Evolutionary conservation across 2,329 filamentous ascomycete genomes (phyloP).

Genomic region (Paracorniculantispora psalliotae): DNA sequence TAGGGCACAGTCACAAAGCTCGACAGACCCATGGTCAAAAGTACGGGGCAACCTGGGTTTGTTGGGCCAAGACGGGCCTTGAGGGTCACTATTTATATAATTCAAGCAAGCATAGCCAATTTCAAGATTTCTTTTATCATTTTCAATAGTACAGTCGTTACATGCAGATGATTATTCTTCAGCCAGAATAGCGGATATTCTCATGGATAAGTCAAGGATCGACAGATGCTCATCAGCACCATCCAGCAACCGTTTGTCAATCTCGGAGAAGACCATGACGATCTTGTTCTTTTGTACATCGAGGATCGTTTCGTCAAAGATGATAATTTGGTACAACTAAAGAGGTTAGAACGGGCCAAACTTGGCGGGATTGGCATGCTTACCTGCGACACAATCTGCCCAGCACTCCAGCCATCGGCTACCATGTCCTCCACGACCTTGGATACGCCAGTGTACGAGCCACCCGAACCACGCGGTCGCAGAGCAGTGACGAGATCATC

Average conservation of each 20-base stretch:
- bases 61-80: constrained; percentile 33
- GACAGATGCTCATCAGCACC: constrained; percentile 93
- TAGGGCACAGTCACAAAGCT: constrained; percentile 20
- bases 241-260: constrained; percentile 91
- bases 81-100: constrained; percentile 11
- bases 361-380: constrained; percentile 18
- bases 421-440: constrained; percentile 84
- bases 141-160: not conserved
- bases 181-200: constrained; percentile 69
- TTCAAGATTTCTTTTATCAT: not conserved
- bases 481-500: constrained; percentile 67
- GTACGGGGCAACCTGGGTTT: constrained; percentile 52
- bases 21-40: constrained; percentile 44
- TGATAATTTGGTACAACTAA: constrained; percentile 74
- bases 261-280: constrained; percentile 82
- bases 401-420: constrained; percentile 94
- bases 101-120: constrained; percentile 4
- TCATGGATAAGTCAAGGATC: constrained; percentile 77
- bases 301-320: constrained; percentile 78
- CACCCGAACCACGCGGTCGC: constrained; percentile 60
- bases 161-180: constrained; percentile 27
- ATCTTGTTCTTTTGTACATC: constrained; percentile 89
- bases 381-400: constrained; percentile 79
- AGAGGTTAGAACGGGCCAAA: constrained; percentile 13
- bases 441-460: constrained; percentile 68